phyloP scores from a whole-genome alignment of 306 rosid species.

The Citrullus colocynthis region DNA sequence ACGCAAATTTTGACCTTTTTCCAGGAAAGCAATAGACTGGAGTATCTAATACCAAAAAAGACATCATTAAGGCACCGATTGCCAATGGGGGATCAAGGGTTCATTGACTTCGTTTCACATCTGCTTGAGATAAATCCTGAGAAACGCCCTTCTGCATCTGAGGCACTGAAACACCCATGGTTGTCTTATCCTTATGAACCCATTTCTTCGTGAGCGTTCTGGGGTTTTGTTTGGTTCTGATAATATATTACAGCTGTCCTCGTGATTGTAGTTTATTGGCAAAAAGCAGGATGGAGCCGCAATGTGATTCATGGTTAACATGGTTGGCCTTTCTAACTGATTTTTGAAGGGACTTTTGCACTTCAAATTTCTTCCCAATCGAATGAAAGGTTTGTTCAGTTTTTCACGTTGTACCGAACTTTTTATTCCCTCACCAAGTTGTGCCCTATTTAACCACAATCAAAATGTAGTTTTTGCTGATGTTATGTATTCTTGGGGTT shows the following conservation, averaged over 20 bases:
- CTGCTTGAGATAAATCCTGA: constrained; percentile 85
- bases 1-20: constrained; percentile 5
- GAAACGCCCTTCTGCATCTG: constrained; percentile 90
- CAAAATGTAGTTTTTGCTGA: constrained; percentile 46
- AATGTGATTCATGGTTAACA: constrained; percentile 18
- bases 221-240: constrained; percentile 5
- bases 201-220: constrained; percentile 60
- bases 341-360: constrained; percentile 32
- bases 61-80: constrained; percentile 89
- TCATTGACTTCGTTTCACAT: constrained; percentile 76
- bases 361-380: constrained; percentile 27
- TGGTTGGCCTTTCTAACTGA: constrained; percentile 28
- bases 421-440: constrained; percentile 27
- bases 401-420: constrained; percentile 30
- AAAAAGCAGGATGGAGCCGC: constrained; percentile 20
- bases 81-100: constrained; percentile 99
- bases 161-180: constrained; percentile 98
- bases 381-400: constrained; percentile 37
- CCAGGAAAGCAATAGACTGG: constrained; percentile 89
- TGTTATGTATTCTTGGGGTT: constrained; percentile 36
- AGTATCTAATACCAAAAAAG: constrained; percentile 89
- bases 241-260: constrained; percentile 4
- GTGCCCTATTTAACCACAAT: constrained; percentile 35
- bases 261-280: constrained; percentile 12
- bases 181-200: constrained; percentile 94